phyloP scores from a whole-genome alignment of 768 basidiomycete genomes.

The Lenzites betulinus region DNA sequence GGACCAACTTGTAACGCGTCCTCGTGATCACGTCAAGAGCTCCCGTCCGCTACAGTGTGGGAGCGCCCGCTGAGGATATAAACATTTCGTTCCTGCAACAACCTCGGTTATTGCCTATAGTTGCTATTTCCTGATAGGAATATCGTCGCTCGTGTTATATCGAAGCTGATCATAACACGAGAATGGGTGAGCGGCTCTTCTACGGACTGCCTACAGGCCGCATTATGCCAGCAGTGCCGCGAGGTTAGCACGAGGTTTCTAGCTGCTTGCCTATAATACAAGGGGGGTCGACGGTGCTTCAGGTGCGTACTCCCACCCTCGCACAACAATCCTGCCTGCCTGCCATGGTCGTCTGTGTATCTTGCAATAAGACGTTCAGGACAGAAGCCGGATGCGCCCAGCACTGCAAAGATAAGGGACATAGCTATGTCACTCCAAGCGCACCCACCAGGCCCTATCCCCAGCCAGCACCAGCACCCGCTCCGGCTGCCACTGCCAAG shows the following conservation, averaged over 20 bases:
- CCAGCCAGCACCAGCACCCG: neutral
- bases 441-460: neutral
- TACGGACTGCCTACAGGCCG: neutral
- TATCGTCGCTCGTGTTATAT: too few relatives aligned
- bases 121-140: too few relatives aligned
- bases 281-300: too few relatives aligned
- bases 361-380: conserved; percentile 11
- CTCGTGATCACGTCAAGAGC: too few relatives aligned
- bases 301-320: neutral
- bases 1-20: too few relatives aligned
- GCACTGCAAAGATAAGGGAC: conserved; percentile 17
- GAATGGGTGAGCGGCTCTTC: neutral
- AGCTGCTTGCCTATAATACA: neutral
- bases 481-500: neutral
- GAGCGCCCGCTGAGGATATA: neutral
- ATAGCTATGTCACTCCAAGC: neutral
- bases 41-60: neutral
- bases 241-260: conserved; percentile 10
- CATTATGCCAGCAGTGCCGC: neutral
- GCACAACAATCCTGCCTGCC: neutral
- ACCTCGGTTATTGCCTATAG: too few relatives aligned
- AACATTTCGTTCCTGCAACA: too few relatives aligned
- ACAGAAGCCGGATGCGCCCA: conserved; percentile 1
- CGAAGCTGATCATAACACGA: neutral
- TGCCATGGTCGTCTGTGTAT: conserved; percentile 4